Evolutionary conservation across 2,329 filamentous ascomycete genomes (phyloP), one percentile per base, ranked within the genome.

Genomic region (Zasmidium citrigriseum): DNA sequence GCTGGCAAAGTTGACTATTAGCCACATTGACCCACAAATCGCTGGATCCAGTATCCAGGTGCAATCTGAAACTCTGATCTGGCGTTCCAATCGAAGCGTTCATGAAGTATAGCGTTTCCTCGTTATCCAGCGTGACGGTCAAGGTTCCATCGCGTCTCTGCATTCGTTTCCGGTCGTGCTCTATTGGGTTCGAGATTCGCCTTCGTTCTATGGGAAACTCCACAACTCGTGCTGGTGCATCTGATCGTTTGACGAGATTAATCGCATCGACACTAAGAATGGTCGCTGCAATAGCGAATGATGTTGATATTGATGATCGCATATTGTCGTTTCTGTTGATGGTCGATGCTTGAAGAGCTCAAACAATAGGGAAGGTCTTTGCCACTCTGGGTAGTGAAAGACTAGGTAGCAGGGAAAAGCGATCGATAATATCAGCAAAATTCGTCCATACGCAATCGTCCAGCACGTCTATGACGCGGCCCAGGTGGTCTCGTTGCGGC

Each of bases 1-100:
- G 2, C 1, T 70, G 67, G 70, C 91, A 96, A 16, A 90, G 73
- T 0, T 68, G 58, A 0, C 89, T 93, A 50, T 73, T 74, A 2
- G 80, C 76, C 1, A 86, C 83, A 69, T 96, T 95, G 38, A 83
- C 78, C 85, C 84, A 87, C 10, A 87, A 73, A 73, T 87, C 85
- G 64, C 83, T 86, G 65, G 82, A 85, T 27, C 85, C 85, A 7
- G 85, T 87, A 63, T 88, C 85, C 64, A 88, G 77, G 64, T 86
- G 82, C 55, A 87, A 68, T 44, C 80, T 79, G 52, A 87, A 69
- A 14, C 64, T 70, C 64, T 88, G 85, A 41, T 70, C 68, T 0
- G 85, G 85, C 0, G 84, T 86, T 22, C 85, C 85, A 11, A 88
- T 64, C 9, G 76, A 80, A 46, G 82, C 74, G 60, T 86, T 86